These are phyloP conservation scores for Delonix regia DNA, from an alignment of 306 rosid genomes.

Conservation along the genomic window DNA sequence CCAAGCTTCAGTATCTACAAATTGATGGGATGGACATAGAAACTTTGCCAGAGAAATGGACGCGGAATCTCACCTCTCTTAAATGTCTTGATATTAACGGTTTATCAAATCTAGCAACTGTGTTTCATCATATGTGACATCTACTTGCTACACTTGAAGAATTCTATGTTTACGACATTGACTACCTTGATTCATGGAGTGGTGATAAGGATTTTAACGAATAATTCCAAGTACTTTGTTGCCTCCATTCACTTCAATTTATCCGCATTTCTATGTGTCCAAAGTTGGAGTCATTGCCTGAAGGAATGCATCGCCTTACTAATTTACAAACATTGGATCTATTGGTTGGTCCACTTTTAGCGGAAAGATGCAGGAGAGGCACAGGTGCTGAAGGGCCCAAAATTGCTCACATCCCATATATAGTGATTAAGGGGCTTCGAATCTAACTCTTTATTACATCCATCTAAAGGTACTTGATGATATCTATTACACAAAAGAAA, in stretches of 20 bases:
- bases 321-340: background rate
- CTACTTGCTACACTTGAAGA: background rate
- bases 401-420: background rate
- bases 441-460: background rate
- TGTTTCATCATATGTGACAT: background rate
- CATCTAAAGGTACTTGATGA: background rate
- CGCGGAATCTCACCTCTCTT: background rate
- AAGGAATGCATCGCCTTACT: conserved; percentile 1
- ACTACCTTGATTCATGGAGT: background rate
- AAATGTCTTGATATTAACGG: background rate
- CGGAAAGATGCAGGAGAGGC: background rate
- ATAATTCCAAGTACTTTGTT: background rate
- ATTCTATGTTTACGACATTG: background rate
- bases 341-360: rapidly evolving
- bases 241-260: background rate
- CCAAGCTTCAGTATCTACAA: background rate
- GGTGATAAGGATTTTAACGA: background rate
- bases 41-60: background rate
- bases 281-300: background rate
- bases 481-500: no score
- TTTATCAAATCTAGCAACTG: background rate
- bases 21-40: no score
- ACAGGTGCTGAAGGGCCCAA: background rate
- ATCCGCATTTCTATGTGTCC: rapidly evolving
- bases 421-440: background rate